Percentiles rank a stretch among this genome's conserved stretches.
These are phyloP conservation scores for Euphorbia tirucalli DNA, from an alignment of 345 rosid species.

Conservation along the genomic window DNA sequence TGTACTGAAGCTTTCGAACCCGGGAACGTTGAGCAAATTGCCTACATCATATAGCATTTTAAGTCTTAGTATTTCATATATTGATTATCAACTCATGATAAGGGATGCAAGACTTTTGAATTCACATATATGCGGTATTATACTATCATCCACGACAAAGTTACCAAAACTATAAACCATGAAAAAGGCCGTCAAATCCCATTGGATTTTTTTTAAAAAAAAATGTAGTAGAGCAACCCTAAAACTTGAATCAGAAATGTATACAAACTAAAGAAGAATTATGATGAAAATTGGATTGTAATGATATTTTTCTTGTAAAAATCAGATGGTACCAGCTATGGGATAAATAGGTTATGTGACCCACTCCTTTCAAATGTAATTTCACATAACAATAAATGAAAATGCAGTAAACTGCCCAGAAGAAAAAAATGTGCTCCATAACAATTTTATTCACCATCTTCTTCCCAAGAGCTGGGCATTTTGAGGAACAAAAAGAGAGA, in stretches of 20 bases:
- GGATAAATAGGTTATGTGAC: not conserved
- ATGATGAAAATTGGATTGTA: not conserved
- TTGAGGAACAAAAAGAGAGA: not conserved
- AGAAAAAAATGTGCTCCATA: not conserved
- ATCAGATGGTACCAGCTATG: not conserved
- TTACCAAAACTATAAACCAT: not conserved
- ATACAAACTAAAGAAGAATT: not conserved
- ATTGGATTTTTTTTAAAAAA: too few relatives aligned
- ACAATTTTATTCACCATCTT: not conserved
- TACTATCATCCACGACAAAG: not conserved
- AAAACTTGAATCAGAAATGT: not conserved
- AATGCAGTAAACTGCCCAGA: not conserved
- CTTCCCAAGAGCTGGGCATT: not conserved
- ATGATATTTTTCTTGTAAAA: not conserved
- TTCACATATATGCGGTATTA: constrained; percentile 1
- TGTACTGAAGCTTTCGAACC: constrained; percentile 96
- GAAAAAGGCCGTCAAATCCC: not conserved
- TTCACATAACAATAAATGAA: not conserved
- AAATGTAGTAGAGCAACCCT: not conserved
- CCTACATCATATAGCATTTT: constrained; percentile 42
- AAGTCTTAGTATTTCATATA: constrained; percentile 20
- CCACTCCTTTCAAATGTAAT: not conserved
- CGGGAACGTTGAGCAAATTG: constrained; percentile 99
- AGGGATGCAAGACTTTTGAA: not conserved
- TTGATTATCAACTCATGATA: not conserved